Conservation (phyloP, 495 filamentous ascomycete species). For the Talaromyces ruber region DNA sequence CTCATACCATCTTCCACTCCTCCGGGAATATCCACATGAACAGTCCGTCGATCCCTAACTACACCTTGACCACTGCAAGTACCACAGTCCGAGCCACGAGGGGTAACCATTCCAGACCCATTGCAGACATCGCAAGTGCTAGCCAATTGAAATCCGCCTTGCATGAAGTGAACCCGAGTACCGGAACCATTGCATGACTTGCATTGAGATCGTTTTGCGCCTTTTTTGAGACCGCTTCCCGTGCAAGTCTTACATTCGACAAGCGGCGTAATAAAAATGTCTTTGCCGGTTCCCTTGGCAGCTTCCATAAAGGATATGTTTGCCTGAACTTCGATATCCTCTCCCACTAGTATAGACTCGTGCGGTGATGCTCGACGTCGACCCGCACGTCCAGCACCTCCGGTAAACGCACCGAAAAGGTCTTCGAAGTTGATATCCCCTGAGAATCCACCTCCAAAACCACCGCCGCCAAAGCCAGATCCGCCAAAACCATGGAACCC, state of each 20-base stretch:
- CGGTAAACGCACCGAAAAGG: conserved; percentile 80
- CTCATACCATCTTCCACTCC: conserved; percentile 96
- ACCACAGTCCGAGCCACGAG: conserved; percentile 69
- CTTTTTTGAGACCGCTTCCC: conserved; percentile 77
- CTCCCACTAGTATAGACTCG: conserved; percentile 72
- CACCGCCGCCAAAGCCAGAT: conserved; percentile 42
- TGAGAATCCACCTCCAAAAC: conserved; percentile 56
- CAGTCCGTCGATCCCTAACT: conserved; percentile 63
- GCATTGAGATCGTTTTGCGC: conserved; percentile 63
- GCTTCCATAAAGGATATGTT: conserved; percentile 94
- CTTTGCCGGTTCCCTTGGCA: conserved; percentile 75
- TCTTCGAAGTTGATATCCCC: conserved; percentile 91
- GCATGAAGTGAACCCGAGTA: conserved; percentile 76
- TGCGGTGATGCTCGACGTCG: conserved; percentile 46
- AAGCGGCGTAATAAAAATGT: conserved; percentile 70
- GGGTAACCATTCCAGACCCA: conserved; percentile 62
- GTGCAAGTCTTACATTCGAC: conserved; percentile 70
- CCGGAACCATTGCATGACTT: conserved; percentile 78
- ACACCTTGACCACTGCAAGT: conserved; percentile 75
- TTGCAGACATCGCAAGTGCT: conserved; percentile 77
- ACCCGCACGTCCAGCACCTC: conserved; percentile 49
- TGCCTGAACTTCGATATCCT: conserved; percentile 89
- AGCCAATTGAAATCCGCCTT: conserved; percentile 91
- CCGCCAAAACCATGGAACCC: conserved; percentile 46
- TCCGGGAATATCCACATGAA: conserved; percentile 82